phyloP scores from a whole-genome alignment of 352 stramenopile genomes.

The Hyaloperonospora arabidopsidis region DNA sequence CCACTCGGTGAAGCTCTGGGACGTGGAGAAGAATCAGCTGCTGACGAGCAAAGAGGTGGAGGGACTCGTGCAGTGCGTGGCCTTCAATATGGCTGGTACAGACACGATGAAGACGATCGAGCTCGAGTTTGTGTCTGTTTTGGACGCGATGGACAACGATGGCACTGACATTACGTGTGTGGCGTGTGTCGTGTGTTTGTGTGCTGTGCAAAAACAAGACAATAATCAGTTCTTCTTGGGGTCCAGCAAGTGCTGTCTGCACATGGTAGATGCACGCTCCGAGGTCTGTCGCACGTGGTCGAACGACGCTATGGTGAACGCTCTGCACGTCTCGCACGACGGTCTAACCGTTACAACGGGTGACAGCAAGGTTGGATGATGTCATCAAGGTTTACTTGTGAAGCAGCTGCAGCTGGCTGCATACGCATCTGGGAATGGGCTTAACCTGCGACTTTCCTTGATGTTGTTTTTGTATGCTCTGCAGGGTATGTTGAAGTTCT shows the following conservation, averaged over 20 bases:
- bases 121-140: background rate
- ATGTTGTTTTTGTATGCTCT: background rate
- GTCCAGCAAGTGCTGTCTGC: conserved; percentile 71
- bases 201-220: conserved; percentile 27
- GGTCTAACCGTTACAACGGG: conserved; percentile 73
- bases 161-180: too few relatives aligned
- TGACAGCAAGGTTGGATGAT: conserved; percentile 59
- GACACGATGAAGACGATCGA: background rate
- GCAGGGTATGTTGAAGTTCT: conserved; percentile 80
- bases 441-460: conserved; percentile 1
- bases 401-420: too few relatives aligned
- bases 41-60: conserved; percentile 57
- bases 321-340: conserved; percentile 67
- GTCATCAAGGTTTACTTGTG: background rate
- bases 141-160: background rate
- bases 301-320: conserved; percentile 85
- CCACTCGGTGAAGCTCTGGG: conserved; percentile 84
- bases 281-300: conserved; percentile 57
- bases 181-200: background rate
- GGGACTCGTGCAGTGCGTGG: conserved; percentile 78
- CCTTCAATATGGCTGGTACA: conserved; percentile 67
- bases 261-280: conserved; percentile 63
- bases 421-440: too few relatives aligned
- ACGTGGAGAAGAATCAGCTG: conserved; percentile 71
- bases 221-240: conserved; percentile 78